Evolutionary conservation across 1,139 yeast species (phyloP).

Genomic region (Candida pseudoviswanathii): DNA sequence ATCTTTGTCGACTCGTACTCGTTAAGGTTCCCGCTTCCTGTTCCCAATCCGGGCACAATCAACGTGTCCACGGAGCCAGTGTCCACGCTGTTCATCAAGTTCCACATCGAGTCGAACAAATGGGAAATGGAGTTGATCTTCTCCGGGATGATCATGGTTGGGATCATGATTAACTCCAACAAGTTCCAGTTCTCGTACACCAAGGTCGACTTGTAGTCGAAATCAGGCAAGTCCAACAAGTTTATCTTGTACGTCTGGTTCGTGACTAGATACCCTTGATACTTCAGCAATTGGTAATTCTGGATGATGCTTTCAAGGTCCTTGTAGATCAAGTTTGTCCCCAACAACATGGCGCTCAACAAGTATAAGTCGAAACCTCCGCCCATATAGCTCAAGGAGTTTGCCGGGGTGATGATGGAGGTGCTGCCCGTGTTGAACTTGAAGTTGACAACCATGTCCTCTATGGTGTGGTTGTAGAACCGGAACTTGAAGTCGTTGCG

Average conservation of each 20-base stretch:
- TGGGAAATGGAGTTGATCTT: constrained; percentile 12
- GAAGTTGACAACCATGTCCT: constrained; percentile 8
- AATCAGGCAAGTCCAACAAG: constrained; percentile 9
- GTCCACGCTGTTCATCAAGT: constrained; percentile 16
- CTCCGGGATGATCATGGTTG: constrained; percentile 22
- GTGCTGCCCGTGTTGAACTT: constrained; percentile 7
- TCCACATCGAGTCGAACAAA: constrained; percentile 26
- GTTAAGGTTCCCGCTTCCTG: constrained; percentile 28
- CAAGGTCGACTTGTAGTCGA: constrained; percentile 10
- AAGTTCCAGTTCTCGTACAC: constrained; percentile 15
- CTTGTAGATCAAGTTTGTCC: constrained; percentile 14
- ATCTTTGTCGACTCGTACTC: constrained; percentile 20
- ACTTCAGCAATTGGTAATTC: constrained; percentile 14
- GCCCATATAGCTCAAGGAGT: constrained; percentile 29
- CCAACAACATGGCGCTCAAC: constrained; percentile 19
- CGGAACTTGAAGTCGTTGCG: constrained; percentile 7
- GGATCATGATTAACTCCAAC: constrained; percentile 15
- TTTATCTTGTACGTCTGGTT: constrained; percentile 18
- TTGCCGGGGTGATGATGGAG: constrained; percentile 26
- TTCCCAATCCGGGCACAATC: constrained; percentile 33
- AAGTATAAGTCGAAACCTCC: constrained; percentile 30
- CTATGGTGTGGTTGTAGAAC: constrained; percentile 13
- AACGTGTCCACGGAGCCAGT: constrained; percentile 12
- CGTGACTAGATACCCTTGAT: constrained; percentile 24
- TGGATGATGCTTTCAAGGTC: constrained; percentile 20